Base-by-base conservation (phyloP, 176 grass and related monocot genomes). In the Phyllostachys edulis region DNA sequence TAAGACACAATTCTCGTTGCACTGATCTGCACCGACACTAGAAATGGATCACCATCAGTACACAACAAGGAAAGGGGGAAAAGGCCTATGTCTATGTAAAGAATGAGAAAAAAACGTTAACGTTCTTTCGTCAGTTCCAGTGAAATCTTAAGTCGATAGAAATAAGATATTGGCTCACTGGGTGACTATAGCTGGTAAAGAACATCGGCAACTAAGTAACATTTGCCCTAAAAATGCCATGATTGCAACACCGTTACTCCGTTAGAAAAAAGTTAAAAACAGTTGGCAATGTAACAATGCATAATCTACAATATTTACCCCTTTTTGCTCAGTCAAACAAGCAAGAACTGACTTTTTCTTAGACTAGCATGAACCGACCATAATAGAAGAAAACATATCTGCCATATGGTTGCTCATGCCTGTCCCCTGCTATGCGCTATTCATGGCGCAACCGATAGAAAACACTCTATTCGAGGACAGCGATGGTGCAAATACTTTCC, bases 11-110 rank as follows among this genome's bases (percentile, higher is more conserved):
- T 59, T 69, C 60, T 71, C 80, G 55, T 34, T 52, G 51, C 80
- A 54, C 75, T 84, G 75, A 87, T 80, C 89, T 87, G 73, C 89
- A 87, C 54, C 76, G 7, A 50, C 76, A 87, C 85, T 85, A 79
- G 75, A 84, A 84, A 84, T 34, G 44, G 20, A 76, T 15, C 55
- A 64, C 11, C 37, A 76, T 90, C 64, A 86, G 79, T 23, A 82
- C 45, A 41, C 72, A 76, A 66, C 23, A 89, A 64, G 32, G 24
- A n/a, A 37, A 64, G 40, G 34, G 39, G 12, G n/a, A 57, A 67
- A 67, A 67, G 42, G 63, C 2, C 16, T 5, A 27, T 37, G 18
- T 77, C 26, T 54, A 59, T 59, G 27, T 36, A 42, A 39, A 55
- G 6, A 75, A 66, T 24, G 61, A 21, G 27, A 63, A 4, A 46